These are phyloP conservation scores for Simmondsia chinensis DNA, from an alignment of 148 eudicot genomes.

Conservation along the genomic window DNA sequence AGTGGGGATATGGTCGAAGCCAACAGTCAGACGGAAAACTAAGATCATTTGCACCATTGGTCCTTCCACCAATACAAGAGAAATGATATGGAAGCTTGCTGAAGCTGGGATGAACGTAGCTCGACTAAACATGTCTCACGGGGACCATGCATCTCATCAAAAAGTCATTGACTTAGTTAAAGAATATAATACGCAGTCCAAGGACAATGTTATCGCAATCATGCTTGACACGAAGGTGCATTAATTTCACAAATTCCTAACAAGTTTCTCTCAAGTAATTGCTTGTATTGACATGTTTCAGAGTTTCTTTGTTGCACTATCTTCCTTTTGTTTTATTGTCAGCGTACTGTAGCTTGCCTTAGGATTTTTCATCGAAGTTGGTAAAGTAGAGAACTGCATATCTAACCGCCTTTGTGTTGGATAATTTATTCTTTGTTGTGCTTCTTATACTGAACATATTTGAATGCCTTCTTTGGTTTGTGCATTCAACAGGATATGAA, in stretches of 20 bases:
- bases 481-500: too few relatives aligned
- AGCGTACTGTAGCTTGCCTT: too few relatives aligned
- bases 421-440: too few relatives aligned
- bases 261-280: too few relatives aligned
- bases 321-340: background rate
- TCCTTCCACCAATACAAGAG: slow-evolving; percentile 84
- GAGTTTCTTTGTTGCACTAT: background rate
- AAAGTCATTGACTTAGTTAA: slow-evolving; percentile 93
- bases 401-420: too few relatives aligned
- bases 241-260: slow-evolving; percentile 6
- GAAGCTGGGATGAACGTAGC: slow-evolving; percentile 99
- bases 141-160: slow-evolving; percentile 97
- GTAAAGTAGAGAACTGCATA: too few relatives aligned
- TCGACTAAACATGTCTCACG: slow-evolving; percentile 93
- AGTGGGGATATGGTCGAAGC: slow-evolving; percentile 60
- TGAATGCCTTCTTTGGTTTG: too few relatives aligned
- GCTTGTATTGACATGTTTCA: too few relatives aligned
- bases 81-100: slow-evolving; percentile 96
- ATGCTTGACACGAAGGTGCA: slow-evolving; percentile 95
- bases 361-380: too few relatives aligned
- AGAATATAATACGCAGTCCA: slow-evolving; percentile 83
- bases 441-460: too few relatives aligned
- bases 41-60: slow-evolving; percentile 97
- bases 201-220: slow-evolving; percentile 91
- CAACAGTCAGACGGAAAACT: slow-evolving; percentile 69